Evolutionary conservation across 2,329 filamentous ascomycete species (phyloP), one percentile per base, ranked within the genome.

Genomic region (Exophiala spinifera): DNA sequence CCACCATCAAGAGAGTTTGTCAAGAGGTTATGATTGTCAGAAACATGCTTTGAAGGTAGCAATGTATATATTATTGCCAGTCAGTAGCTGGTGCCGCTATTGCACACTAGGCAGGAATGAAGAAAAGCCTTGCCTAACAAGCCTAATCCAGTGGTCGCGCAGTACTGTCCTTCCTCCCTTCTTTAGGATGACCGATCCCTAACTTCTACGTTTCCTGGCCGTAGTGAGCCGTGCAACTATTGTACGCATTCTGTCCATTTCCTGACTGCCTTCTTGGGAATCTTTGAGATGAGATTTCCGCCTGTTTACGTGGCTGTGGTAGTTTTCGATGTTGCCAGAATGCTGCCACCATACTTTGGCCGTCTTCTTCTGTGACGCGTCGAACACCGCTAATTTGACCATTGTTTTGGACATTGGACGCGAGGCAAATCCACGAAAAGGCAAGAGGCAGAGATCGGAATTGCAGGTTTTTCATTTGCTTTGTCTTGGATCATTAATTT

Each of bases 1-100:
- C 66, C 67, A 43, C 68, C 68, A 37, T 65, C 64, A 46, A 57
- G 56, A 40, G 63, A 66, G 45, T 56, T 61, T 25, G 61, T 64
- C n/a, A 61, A 60, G 52, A 61, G 59, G 31, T 58, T 64, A 61
- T 64, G 53, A 60, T 47, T 21, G 31, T 15, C 25, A 39, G 17
- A 20, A 19, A 21, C 42, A 44, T 44, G n/a, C n/a, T 44, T 25
- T 13, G n/a, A 23, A 14, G 21, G 20, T 15, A 28, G 42, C 42
- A 39, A 53, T 60, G 57, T 60, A 60, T 49, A 63, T 61, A 59
- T 46, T 44, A 50, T 28, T 42, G 49, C 49, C 39, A 19, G 36
- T 42, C 33, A 15, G 15, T 46, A 49, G 19, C 28, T 7, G 40
- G 34, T 33, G 10, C 34, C 44, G 4, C 23, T 42, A 14, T 19